These are phyloP conservation scores for Scenedesmus sp. DNA, from an alignment of 163 green algal genomes.

Conservation along the genomic window DNA sequence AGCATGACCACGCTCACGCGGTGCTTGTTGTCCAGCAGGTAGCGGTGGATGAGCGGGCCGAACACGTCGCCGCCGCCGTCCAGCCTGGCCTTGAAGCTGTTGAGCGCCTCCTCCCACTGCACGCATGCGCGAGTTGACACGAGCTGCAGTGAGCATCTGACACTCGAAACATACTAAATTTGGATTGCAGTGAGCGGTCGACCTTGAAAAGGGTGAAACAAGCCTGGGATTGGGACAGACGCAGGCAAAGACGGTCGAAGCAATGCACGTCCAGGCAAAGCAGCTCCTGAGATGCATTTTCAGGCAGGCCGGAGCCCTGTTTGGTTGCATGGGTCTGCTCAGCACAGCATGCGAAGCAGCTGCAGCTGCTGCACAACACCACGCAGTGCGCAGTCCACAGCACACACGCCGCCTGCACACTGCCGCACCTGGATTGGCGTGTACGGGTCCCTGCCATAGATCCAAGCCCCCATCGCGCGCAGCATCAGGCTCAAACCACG, in stretches of 20 bases:
- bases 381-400: not conserved
- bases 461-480: slow-evolving; percentile 92
- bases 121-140: slow-evolving; percentile 22
- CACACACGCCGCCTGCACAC: not conserved
- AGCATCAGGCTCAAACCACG: slow-evolving; percentile 98
- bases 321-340: no score
- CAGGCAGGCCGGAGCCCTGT: no score
- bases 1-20: slow-evolving; percentile 86
- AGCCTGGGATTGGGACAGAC: no score
- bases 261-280: no score
- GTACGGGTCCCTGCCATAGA: slow-evolving; percentile 97
- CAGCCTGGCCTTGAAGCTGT: slow-evolving; percentile 91
- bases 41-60: slow-evolving; percentile 90
- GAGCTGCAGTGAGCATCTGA: no score
- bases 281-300: no score
- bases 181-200: no score
- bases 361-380: not conserved
- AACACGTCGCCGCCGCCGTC: slow-evolving; percentile 92
- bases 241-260: no score
- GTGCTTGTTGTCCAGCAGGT: slow-evolving; percentile 96
- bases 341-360: no score
- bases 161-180: no score
- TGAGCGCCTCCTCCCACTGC: slow-evolving; percentile 89
- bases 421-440: slow-evolving; percentile 70
- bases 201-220: no score